These are phyloP conservation scores for Candida vaughaniae DNA, from an alignment of 805 yeast genomes.

Conservation along the genomic window DNA sequence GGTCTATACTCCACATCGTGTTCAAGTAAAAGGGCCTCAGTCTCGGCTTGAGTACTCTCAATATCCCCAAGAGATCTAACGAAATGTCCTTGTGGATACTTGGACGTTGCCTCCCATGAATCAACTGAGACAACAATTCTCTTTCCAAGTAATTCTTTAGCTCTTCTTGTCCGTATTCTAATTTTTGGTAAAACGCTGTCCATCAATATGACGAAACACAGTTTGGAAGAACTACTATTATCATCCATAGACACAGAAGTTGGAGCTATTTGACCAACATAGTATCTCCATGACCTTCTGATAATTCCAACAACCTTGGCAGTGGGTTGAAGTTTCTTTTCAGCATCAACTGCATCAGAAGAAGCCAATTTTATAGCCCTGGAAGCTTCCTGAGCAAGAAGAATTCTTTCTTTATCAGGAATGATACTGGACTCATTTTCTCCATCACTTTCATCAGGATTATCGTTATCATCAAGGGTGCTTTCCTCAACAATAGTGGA, in stretches of 20 bases:
- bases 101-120: constrained; percentile 83
- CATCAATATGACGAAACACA: constrained; percentile 84
- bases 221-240: constrained; percentile 64
- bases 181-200: constrained; percentile 86
- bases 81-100: constrained; percentile 92
- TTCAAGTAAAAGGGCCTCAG: constrained; percentile 89
- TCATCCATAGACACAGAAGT: constrained; percentile 59
- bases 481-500: constrained; percentile 76
- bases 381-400: constrained; percentile 76
- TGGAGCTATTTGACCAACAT: constrained; percentile 90
- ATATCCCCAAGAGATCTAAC: constrained; percentile 86
- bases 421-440: constrained; percentile 33
- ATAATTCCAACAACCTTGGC: constrained; percentile 86
- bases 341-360: constrained; percentile 28
- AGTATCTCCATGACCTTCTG: constrained; percentile 92
- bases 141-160: constrained; percentile 77
- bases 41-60: constrained; percentile 92
- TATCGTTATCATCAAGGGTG: constrained; percentile 55
- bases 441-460: constrained; percentile 54
- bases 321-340: constrained; percentile 74
- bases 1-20: constrained; percentile 98
- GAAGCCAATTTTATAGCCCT: constrained; percentile 52
- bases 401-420: constrained; percentile 67
- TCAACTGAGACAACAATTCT: constrained; percentile 92
- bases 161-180: constrained; percentile 83